A percentile compares a stretch with the other conserved stretches of the same genome.
Conservation (phyloP, 148 eudicot genomes). For the Chenopodium album region DNA sequence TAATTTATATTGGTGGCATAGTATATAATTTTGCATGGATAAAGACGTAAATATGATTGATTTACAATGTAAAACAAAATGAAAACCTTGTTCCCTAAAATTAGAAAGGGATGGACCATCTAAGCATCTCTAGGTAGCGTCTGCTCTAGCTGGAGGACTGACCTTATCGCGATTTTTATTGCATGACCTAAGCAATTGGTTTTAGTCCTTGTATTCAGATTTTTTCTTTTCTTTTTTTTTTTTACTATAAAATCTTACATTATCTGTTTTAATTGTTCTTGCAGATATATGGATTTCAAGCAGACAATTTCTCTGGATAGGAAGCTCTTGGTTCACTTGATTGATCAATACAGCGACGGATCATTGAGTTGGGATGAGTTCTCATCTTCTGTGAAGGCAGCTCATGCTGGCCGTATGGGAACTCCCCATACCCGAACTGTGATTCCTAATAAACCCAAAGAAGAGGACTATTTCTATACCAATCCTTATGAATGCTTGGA, state of each 20-base stretch:
- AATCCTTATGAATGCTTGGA: slow-evolving; percentile 52
- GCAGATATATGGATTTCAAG: slow-evolving; percentile 46
- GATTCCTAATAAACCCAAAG: slow-evolving; percentile 50
- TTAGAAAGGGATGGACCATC: background rate
- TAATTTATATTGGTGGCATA: background rate
- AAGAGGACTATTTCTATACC: slow-evolving; percentile 55
- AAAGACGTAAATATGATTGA: background rate
- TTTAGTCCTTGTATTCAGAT: background rate
- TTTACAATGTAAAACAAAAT: background rate
- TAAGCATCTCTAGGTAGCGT: background rate
- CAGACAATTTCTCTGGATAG: slow-evolving; percentile 47
- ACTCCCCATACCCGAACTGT: slow-evolving; percentile 35
- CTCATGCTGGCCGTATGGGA: slow-evolving; percentile 52
- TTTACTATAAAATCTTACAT: background rate
- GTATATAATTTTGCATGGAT: background rate
- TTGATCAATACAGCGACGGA: slow-evolving; percentile 38
- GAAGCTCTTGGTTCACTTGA: slow-evolving; percentile 40
- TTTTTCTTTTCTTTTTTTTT: too few relatives aligned
- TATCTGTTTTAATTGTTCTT: background rate
- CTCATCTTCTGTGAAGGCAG: slow-evolving; percentile 39
- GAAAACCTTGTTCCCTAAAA: background rate
- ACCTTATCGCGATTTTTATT: background rate
- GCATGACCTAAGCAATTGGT: background rate
- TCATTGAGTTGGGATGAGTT: slow-evolving; percentile 48
- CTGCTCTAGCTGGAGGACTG: background rate